Percentiles rank a stretch among this genome's conserved stretches.
Conservation (phyloP, 306 rosid species). For the Trichosanthes truncata region DNA sequence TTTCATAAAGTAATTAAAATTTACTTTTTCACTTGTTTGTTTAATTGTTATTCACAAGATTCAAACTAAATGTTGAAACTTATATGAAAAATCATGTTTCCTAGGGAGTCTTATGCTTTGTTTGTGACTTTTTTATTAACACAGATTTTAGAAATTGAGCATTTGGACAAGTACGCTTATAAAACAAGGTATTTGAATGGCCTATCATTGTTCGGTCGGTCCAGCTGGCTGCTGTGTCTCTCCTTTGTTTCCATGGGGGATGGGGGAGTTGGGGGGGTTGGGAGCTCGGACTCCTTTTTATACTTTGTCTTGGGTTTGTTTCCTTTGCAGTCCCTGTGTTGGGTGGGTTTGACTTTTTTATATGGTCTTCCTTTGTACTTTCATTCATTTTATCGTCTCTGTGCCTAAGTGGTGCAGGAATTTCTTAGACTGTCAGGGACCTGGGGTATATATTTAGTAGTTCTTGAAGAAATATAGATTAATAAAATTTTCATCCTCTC, state of each 20-base stretch:
- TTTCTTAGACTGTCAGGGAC: not conserved
- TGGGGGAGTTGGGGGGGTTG: not conserved
- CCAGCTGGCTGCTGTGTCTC: not conserved
- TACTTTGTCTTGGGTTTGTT: not conserved
- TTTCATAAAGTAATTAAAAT: not conserved
- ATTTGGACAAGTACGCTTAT: not conserved
- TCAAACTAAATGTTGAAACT: not conserved
- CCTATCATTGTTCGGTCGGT: not conserved
- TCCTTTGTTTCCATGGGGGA: not conserved
- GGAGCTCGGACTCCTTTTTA: not conserved
- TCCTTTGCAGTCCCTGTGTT: not conserved
- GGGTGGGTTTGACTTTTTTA: not conserved
- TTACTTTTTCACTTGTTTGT: not conserved
- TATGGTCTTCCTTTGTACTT: not conserved
- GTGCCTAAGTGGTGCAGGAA: not conserved
- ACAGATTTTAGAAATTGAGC: not conserved
- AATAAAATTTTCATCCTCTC: not conserved
- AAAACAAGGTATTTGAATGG: not conserved
- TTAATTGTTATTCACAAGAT: not conserved
- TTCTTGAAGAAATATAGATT: constrained; percentile 11
- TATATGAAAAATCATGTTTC: not conserved
- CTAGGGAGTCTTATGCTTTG: not conserved
- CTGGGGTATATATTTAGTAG: not conserved
- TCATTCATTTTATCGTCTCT: not conserved
- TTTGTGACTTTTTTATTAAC: not conserved